Evolutionary conservation across 768 basidiomycete species (phyloP), one percentile per base, ranked within the genome.

Genomic region (Mycena vulgaris): DNA sequence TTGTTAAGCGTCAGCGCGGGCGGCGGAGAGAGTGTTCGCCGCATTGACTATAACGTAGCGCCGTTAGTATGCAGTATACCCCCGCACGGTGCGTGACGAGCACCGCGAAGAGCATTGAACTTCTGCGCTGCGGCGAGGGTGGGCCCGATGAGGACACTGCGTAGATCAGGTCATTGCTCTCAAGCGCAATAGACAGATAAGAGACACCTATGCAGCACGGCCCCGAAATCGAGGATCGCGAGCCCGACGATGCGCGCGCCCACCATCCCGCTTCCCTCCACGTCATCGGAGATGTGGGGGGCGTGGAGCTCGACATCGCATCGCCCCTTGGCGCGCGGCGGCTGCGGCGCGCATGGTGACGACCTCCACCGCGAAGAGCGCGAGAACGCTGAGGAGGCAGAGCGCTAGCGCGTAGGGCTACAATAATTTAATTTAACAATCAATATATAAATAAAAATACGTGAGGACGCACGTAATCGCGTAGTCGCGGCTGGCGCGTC

Each of bases 201-300:
- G 14, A n/a, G n/a, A n/a, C 62, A 89, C 91, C 92, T 94, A 77
- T 97, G 96, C 35, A 98, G 80, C 9, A 95, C 80, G 33, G 98
- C 95, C 75, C 97, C 97, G 75, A 98, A 97, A 78, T 99, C 97
- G 59, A 99, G 85, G 68, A 98, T 96, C 30, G 88, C 94, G 51
- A 98, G 86, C 16, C 95, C 96, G 52, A 98, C 51, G 14, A 52
- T 6, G n/a, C 51, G 51, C 48, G 16, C 48, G 48, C 11, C n/a
- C n/a, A n/a, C n/a, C n/a, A 16, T 39, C 9, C 37, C 17, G 16
- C 37, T 39, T 9, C 17, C 17, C 37, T 39, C 37, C 37, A 16
- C 8, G 37, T 39, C 17, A n/a, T n/a, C n/a, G n/a, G n/a, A n/a
- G n/a, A n/a, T n/a, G n/a, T n/a, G n/a, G 37, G 8, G 37, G 37